These are phyloP conservation scores for Chaetomiaceae sp. DNA, from an alignment of 2,329 filamentous ascomycete species.

Conservation along the genomic window DNA sequence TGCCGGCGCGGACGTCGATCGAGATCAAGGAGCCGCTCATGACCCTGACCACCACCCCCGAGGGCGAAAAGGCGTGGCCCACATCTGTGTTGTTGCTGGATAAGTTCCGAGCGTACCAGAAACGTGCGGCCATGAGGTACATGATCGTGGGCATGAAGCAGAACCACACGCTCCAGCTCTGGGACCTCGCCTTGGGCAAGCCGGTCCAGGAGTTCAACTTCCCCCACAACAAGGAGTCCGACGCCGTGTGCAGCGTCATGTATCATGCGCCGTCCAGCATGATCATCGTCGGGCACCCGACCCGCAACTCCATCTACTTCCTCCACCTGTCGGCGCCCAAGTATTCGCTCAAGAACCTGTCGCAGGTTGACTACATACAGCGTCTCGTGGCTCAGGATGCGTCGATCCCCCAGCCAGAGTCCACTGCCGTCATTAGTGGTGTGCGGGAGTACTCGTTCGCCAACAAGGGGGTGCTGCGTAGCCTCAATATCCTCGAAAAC, in stretches of 20 bases:
- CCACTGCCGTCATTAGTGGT: constrained; percentile 94
- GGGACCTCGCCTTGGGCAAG: constrained; percentile 93
- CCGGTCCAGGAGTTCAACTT: constrained; percentile 96
- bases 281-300: constrained; percentile 91
- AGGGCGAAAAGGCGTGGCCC: constrained; percentile 91
- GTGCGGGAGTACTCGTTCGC: constrained; percentile 91
- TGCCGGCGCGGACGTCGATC: constrained; percentile 52
- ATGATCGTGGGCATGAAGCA: constrained; percentile 98
- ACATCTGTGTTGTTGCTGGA: constrained; percentile 94
- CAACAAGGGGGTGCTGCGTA: constrained; percentile 79
- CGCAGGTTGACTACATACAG: constrained; percentile 82
- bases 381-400: constrained; percentile 67
- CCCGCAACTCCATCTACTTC: constrained; percentile 95
- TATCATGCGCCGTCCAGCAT: constrained; percentile 92
- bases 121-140: constrained; percentile 84
- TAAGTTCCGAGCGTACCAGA: constrained; percentile 89
- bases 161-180: constrained; percentile 96
- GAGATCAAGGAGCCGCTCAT: constrained; percentile 83
- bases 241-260: constrained; percentile 94
- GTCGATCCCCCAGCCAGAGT: constrained; percentile 76
- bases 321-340: constrained; percentile 90
- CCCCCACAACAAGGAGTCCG: constrained; percentile 90
- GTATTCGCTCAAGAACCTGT: constrained; percentile 76
- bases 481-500: constrained; percentile 77
- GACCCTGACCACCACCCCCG: constrained; percentile 78